Evolutionary conservation across 768 basidiomycete species (phyloP).

Genomic region (Leccinum arenicola): DNA sequence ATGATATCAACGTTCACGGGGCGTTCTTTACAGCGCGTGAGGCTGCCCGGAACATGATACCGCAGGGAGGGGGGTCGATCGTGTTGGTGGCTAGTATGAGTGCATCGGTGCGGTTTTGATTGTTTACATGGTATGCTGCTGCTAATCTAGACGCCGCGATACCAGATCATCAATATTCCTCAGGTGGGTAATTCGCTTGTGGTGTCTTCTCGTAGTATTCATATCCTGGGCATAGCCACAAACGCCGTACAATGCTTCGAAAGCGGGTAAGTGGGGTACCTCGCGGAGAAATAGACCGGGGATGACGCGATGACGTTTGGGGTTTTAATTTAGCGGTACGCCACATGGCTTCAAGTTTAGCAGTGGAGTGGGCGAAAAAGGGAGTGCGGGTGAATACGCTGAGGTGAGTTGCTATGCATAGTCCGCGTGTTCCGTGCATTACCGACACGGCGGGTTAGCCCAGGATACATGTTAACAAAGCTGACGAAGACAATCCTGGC

Average conservation of each 20-base stretch:
- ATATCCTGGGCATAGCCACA: conserved; percentile 53
- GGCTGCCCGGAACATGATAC: conserved; percentile 89
- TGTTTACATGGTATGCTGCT: not conserved
- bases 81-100: conserved; percentile 90
- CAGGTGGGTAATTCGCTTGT: conserved; percentile 47
- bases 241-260: conserved; percentile 95
- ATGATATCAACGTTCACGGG: conserved; percentile 93
- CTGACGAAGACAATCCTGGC: conserved; percentile 82
- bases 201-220: not conserved
- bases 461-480: conserved; percentile 94
- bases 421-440: not conserved
- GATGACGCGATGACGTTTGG: conserved; percentile 6
- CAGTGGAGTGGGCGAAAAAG: conserved; percentile 94
- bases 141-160: conserved; percentile 14
- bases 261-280: conserved; percentile 58
- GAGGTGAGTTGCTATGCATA: conserved; percentile 41
- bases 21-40: conserved; percentile 96
- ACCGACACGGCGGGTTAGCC: conserved; percentile 41
- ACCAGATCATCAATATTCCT: conserved; percentile 83
- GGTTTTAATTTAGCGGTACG: conserved; percentile 61
- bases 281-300: not conserved
- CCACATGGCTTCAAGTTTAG: conserved; percentile 90
- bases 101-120: conserved; percentile 58
- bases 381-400: conserved; percentile 83
- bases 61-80: conserved; percentile 73